Percentiles rank a stretch among this genome's conserved stretches.
phyloP scores from a whole-genome alignment of 371 early-diverging fungal species.

The Mortierella sp. region DNA sequence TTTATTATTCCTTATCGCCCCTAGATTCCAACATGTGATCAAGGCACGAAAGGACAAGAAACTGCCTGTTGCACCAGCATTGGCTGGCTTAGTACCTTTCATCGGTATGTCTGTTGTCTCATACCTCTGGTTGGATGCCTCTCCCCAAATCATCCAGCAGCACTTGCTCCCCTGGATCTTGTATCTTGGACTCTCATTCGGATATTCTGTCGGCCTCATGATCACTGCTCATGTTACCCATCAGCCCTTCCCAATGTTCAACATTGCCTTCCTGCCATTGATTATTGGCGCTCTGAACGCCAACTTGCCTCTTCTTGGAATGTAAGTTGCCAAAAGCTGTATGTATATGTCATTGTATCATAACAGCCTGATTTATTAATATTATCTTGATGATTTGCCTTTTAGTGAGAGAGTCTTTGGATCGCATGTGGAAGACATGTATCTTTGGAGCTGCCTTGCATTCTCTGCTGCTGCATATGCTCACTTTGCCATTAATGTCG shows the following conservation, averaged over 20 bases:
- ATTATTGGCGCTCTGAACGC: constrained; percentile 78
- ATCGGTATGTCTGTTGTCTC: constrained; percentile 64
- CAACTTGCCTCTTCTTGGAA: constrained; percentile 64
- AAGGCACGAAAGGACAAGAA: constrained; percentile 64
- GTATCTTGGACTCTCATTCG: constrained; percentile 84
- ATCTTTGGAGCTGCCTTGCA: constrained; percentile 66
- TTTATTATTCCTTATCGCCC: no score
- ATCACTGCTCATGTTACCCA: constrained; percentile 91
- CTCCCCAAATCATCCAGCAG: constrained; percentile 73
- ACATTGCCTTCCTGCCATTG: constrained; percentile 71
- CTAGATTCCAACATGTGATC: constrained; percentile 68
- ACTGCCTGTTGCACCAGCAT: constrained; percentile 64
- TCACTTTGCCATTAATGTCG: constrained; percentile 78
- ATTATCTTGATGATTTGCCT: background rate
- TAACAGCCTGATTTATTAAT: background rate
- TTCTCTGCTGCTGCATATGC: constrained; percentile 73
- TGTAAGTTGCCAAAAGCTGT: constrained; percentile 57
- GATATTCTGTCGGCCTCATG: constrained; percentile 86
- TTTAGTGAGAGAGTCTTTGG: constrained; percentile 57
- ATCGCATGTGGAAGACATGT: constrained; percentile 62
- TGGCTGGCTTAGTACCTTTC: constrained; percentile 77
- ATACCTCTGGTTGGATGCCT: constrained; percentile 78
- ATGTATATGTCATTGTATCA: background rate
- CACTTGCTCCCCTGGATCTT: constrained; percentile 78
- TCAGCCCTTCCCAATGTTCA: constrained; percentile 80